Base-by-base conservation (phyloP, 352 stramenopile genomes). In the Peronosclerospora sorghi region DNA sequence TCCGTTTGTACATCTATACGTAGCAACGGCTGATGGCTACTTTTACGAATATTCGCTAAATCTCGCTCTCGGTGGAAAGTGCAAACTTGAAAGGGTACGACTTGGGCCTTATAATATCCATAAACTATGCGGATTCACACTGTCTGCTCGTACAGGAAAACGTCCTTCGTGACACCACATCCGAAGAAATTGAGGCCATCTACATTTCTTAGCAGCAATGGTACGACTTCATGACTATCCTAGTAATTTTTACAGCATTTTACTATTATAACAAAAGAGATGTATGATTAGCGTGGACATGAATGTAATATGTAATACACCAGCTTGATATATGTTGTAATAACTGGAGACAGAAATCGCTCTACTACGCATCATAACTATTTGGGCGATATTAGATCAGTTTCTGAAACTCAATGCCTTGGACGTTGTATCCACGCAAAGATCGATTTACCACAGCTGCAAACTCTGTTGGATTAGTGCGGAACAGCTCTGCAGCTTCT, bases 401-500 rank as follows among this genome's bases (percentile, higher is more conserved):
- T 32, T 65, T 59, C 45, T 93, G 76, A 62, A 93, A 93, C 42
- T 83, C 60, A 51, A 90, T 78, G 49, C 81, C 81, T 51, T 84
- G 65, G 29, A 93, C 71, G 20, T 54, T 85, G 61, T 87, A 87
- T 10, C 81, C 81, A 56, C 70, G 65, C 48, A 93, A 73, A 54
- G 76, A 89, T 15, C 76, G 76, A 60, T 84, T 62, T 32, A 98
- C 93, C 27, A 96, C 56, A 37, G 77, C 70, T 42, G 94, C 78
- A 72, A 97, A 98, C 51, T 96, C 77, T 45, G 72, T 73, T 10
- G 73, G 73, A 71, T 98, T 87, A 61, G 86, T 97, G 37, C 95
- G 77, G 62, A 97, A 97, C 23, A 98, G 65, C 59, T 98, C 93
- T 20, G 96, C 95, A 21, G 95, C 96, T 69, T 98, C 94, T 77